phyloP scores from a whole-genome alignment of 2,329 filamentous ascomycete species.

The Pleurostoma richardsiae region DNA sequence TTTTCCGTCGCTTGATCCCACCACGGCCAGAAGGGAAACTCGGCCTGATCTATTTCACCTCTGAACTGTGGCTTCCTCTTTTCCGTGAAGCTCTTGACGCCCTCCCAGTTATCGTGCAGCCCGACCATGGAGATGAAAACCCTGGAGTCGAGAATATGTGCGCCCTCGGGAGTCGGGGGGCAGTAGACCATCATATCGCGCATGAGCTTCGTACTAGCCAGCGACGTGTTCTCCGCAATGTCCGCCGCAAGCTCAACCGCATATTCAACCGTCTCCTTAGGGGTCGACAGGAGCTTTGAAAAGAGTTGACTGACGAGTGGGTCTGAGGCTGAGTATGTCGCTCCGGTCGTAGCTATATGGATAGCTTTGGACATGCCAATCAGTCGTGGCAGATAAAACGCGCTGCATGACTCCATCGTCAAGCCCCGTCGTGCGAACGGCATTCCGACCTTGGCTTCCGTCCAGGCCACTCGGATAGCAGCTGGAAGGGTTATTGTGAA shows the following conservation, averaged over 20 bases:
- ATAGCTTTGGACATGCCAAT: conserved; percentile 60
- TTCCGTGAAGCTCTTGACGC: conserved; percentile 63
- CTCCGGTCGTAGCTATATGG: conserved; percentile 63
- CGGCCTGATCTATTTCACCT: conserved; percentile 54
- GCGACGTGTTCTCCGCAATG: conserved; percentile 61
- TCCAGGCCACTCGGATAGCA: conserved; percentile 46
- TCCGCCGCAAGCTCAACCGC: conserved; percentile 64
- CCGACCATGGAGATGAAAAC: conserved; percentile 58
- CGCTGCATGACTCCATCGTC: conserved; percentile 66
- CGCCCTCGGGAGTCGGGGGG: conserved; percentile 56
- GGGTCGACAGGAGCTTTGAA: conserved; percentile 52
- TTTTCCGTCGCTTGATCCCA: conserved; percentile 44
- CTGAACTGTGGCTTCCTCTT: conserved; percentile 61
- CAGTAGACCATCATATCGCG: conserved; percentile 65
- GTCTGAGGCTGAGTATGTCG: conserved; percentile 48
- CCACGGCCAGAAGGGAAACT: conserved; percentile 61
- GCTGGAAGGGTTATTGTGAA: conserved; percentile 58
- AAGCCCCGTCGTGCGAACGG: conserved; percentile 68
- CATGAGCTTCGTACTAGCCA: conserved; percentile 61
- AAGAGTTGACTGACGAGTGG: conserved; percentile 57
- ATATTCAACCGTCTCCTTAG: conserved; percentile 56
- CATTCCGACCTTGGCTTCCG: conserved; percentile 64
- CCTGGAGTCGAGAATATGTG: conserved; percentile 64
- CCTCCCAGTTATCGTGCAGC: conserved; percentile 58
- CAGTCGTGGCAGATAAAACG: conserved; percentile 67